Percentiles rank a stretch among this genome's conserved stretches.
phyloP scores from a whole-genome alignment of 169 alveolate genomes.

The Amoebophrya sp. region DNA sequence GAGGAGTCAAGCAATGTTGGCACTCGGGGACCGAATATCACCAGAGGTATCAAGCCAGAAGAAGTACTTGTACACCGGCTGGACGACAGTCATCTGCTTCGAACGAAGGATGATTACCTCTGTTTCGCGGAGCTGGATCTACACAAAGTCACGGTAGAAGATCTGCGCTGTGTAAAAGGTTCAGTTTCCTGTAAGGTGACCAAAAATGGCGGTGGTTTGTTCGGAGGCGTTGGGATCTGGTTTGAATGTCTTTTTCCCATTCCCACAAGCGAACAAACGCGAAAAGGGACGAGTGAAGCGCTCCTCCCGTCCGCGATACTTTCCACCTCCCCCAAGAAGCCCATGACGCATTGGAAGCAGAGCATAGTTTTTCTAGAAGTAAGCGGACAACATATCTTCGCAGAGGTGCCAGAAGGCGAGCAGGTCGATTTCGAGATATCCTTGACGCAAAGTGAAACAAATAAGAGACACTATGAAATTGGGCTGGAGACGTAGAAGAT shows the following conservation, averaged over 20 bases:
- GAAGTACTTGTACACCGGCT: too few species aligned
- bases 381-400: not conserved
- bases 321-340: not conserved
- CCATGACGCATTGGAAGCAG: not conserved
- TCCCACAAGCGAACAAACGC: not conserved
- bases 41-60: too few species aligned
- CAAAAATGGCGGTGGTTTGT: too few species aligned
- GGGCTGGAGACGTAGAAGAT: not conserved
- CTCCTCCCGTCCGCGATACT: not conserved
- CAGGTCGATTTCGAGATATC: not conserved
- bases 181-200: too few species aligned
- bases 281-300: not conserved
- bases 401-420: not conserved
- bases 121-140: not conserved
- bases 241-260: not conserved
- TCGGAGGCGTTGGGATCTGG: constrained; percentile 3
- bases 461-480: not conserved
- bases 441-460: not conserved
- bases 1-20: too few species aligned
- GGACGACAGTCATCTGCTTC: too few species aligned
- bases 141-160: not conserved
- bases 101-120: too few species aligned
- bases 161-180: too few species aligned
- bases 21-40: too few species aligned
- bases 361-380: not conserved